phyloP scores from a whole-genome alignment of 2,329 filamentous ascomycete genomes.

The Neofusicoccum cordaticola region DNA sequence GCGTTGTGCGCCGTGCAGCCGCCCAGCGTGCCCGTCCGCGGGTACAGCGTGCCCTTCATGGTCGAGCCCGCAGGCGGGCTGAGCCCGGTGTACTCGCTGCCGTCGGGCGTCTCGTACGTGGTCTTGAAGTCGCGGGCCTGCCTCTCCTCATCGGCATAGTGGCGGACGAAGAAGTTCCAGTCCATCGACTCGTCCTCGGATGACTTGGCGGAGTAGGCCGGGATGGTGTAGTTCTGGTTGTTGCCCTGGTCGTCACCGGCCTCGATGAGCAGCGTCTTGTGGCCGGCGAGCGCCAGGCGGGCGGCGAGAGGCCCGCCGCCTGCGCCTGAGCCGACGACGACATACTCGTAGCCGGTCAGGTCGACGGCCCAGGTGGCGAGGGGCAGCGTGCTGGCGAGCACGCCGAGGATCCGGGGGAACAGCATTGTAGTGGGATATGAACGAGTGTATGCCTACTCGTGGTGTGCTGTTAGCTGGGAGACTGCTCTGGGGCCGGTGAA shows the following conservation, averaged over 20 bases:
- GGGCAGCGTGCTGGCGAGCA: background rate
- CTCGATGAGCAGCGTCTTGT: slow-evolving; percentile 59
- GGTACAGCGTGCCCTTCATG: slow-evolving; percentile 56
- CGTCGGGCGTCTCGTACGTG: slow-evolving; percentile 53
- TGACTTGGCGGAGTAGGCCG: slow-evolving; percentile 52
- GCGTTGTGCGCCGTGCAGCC: slow-evolving; percentile 63
- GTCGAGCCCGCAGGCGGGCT: slow-evolving; percentile 52
- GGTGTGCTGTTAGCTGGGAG: background rate
- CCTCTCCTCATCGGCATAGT: slow-evolving; percentile 56
- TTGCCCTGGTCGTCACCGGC: slow-evolving; percentile 58
- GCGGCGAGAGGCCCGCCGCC: slow-evolving; percentile 59
- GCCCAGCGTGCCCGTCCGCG: slow-evolving; percentile 55
- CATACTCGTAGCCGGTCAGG: slow-evolving; percentile 53
- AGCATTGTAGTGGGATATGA: background rate
- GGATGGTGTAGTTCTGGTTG: slow-evolving; percentile 51
- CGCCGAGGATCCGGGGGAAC: background rate
- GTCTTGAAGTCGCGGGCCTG: slow-evolving; percentile 59
- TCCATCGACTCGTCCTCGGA: slow-evolving; percentile 57
- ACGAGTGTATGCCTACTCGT: slow-evolving; percentile 4
- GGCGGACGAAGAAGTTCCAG: slow-evolving; percentile 64
- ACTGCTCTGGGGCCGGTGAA: background rate
- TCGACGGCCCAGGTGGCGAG: background rate
- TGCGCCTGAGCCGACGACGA: slow-evolving; percentile 60
- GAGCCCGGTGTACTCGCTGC: slow-evolving; percentile 52
- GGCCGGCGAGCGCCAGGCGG: slow-evolving; percentile 57